Evolutionary conservation across 768 basidiomycete genomes (phyloP), one percentile per base, ranked within the genome.

Genomic region (Phanerodontia chrysosporium): DNA sequence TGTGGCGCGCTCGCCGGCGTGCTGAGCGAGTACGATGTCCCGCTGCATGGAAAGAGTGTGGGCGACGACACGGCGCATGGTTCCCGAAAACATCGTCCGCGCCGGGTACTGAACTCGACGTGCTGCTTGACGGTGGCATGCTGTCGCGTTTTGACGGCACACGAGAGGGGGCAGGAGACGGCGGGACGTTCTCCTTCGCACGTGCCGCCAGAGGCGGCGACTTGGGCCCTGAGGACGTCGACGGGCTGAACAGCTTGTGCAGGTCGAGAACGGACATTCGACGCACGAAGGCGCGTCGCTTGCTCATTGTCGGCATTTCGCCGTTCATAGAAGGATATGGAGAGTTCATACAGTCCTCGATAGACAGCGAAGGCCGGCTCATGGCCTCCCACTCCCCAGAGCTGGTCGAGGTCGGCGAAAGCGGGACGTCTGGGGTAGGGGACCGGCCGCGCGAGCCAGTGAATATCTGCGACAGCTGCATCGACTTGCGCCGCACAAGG

Each of bases 201-300:
- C 24, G 29, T n/a, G 51, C 27, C 8, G 51, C 10, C n/a, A 21
- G 16, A 14, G 58, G 30, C 12, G 25, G 24, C 24, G 49, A 24
- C 45, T 51, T 45, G 25, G 45, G 3, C 14, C 9, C 32, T 25
- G 52, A 36, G 10, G 55, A 35, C 25, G 44, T 46, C 16, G 66
- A 57, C 9, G 61, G 62, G 18, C 65, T 61, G 60, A 75, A 73
- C n/a, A 75, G 60, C 25, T 66, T 59, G 39, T 71, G 71, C 5
- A 75, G 67, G 46, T 72, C 70, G 49, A 71, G 68, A 1, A 72
- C 68, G 14, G 73, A 75, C 45, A 75, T 64, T 18, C 72, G 65
- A 5, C 62, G 66, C 10, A 70, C 66, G 65, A 70, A 68, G 18
- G 70, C 65, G 24, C 64, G 66, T 32, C 61, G 62, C 45, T 65